phyloP scores from a whole-genome alignment of 208 protist species.

The Porcisia deanei region DNA sequence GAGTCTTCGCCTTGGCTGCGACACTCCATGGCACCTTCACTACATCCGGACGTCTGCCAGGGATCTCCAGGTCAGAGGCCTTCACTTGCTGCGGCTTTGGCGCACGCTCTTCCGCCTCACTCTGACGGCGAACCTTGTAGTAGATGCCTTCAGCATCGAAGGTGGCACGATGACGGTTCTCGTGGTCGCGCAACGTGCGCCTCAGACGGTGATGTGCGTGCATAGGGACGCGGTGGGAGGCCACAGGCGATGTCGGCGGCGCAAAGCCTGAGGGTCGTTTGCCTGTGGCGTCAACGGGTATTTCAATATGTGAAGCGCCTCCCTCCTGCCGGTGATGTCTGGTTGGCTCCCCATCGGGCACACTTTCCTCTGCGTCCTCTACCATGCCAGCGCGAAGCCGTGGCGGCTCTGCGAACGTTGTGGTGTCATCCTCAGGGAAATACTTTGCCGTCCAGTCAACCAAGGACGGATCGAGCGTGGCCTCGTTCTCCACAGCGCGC shows the following conservation, averaged over 20 bases:
- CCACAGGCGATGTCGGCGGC: not conserved
- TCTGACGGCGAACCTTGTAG: conserved; percentile 70
- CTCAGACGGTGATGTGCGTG: conserved; percentile 69
- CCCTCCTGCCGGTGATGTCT: not conserved
- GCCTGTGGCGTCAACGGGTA: no score
- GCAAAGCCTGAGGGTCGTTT: not conserved
- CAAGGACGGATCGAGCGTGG: conserved; percentile 81
- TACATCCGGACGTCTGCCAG: conserved; percentile 40
- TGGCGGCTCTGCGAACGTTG: conserved; percentile 71
- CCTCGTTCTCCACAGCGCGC: conserved; percentile 69
- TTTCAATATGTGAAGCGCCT: not conserved
- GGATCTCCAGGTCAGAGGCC: conserved; percentile 53
- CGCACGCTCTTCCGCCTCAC: conserved; percentile 53
- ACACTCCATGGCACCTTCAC: conserved; percentile 89
- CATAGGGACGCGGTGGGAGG: conserved; percentile 11
- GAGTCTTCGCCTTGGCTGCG: conserved; percentile 60
- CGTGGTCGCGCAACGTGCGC: conserved; percentile 68
- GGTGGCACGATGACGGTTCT: conserved; percentile 73
- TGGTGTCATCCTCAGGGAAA: conserved; percentile 76
- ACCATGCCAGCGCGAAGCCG: conserved; percentile 38
- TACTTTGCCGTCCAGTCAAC: conserved; percentile 93
- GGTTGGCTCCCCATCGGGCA: not conserved
- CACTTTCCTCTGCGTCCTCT: not conserved
- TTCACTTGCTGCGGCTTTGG: conserved; percentile 60
- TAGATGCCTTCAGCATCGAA: conserved; percentile 91